Base-by-base conservation (phyloP, 2,329 filamentous ascomycete species). In the Alternaria arbusti region DNA sequence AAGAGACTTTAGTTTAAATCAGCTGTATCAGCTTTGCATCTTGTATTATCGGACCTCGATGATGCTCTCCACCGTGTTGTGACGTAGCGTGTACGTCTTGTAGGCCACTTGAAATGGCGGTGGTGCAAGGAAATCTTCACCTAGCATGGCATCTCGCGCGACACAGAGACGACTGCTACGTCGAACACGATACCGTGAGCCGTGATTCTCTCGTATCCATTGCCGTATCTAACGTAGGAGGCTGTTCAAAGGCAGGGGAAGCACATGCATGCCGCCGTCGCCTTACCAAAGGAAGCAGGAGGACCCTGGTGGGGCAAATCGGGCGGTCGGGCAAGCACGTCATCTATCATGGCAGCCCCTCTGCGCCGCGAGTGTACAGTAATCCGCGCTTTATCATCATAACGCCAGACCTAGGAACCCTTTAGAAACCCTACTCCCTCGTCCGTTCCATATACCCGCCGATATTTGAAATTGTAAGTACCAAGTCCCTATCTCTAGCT, bases 401-500 rank as follows among this genome's bases (percentile, higher is more conserved):
- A 54, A 67, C 64, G 67, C 58, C 58, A 60, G 36, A 63, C 59
- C 62, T 51, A 51, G 20, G 40, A 63, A 62, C 36, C 30, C 51
- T 23, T 23, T 46, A 28, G 30, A 59, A 54, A 13, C 56, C 32
- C 54, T 56, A 56, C 50, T 62, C 66, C 56, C 32, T 60, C 57
- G 45, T 30, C 64, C 59, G 65, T 67, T 60, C 56, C 65, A 66
- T 57, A 66, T 61, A 67, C 58, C 50, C 67, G 57, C 63, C 56
- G n/a, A 65, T 32, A 62, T 63, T 54, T 57, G 52, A 62, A 49
- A 64, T 52, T 54, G 75, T 78, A 75, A 78, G 74, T 76, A n/a
- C n/a, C 13, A 58, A 49, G 22, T 59, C 11, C 40, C 49, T 43
- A 20, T 55, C 61, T 36, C 50, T 47, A 32, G 54, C 47, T 49